These are phyloP conservation scores for Vigna nakashimae DNA, from an alignment of 306 rosid genomes.

Conservation along the genomic window DNA sequence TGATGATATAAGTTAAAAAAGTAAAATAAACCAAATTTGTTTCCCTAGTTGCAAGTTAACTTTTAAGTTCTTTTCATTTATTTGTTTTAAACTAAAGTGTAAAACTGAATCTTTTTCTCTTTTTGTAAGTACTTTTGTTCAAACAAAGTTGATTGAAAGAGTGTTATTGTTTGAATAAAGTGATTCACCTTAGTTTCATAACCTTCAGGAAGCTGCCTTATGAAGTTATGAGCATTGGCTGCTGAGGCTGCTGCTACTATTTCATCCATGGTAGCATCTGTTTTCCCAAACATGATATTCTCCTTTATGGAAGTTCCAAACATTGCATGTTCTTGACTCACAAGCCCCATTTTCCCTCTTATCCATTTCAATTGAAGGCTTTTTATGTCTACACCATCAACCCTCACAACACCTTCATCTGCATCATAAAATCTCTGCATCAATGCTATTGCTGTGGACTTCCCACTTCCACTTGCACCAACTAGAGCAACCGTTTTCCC, in stretches of 20 bases:
- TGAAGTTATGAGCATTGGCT: constrained; percentile 92
- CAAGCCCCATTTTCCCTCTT: constrained; percentile 89
- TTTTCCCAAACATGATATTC: constrained; percentile 89
- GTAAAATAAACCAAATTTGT: no score
- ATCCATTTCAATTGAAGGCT: constrained; percentile 78
- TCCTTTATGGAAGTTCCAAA: constrained; percentile 91
- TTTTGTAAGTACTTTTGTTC: no score
- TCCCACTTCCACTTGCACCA: constrained; percentile 96
- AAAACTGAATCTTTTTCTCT: no score
- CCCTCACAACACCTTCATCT: constrained; percentile 64
- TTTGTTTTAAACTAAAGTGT: no score
- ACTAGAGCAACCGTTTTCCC: constrained; percentile 91
- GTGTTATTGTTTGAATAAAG: background rate
- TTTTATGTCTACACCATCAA: constrained; percentile 83
- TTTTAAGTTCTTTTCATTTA: no score
- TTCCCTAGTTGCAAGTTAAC: no score
- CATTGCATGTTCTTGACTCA: constrained; percentile 95
- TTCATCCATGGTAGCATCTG: constrained; percentile 85
- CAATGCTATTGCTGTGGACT: constrained; percentile 87
- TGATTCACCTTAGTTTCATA: constrained; percentile 86
- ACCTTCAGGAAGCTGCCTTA: constrained; percentile 92
- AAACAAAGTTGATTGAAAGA: no score
- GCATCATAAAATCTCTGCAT: constrained; percentile 86
- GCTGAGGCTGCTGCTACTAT: constrained; percentile 80
- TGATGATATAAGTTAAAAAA: no score